Evolutionary conservation across 2,329 filamentous ascomycete species (phyloP).

Genomic region (Alternaria consortialis): DNA sequence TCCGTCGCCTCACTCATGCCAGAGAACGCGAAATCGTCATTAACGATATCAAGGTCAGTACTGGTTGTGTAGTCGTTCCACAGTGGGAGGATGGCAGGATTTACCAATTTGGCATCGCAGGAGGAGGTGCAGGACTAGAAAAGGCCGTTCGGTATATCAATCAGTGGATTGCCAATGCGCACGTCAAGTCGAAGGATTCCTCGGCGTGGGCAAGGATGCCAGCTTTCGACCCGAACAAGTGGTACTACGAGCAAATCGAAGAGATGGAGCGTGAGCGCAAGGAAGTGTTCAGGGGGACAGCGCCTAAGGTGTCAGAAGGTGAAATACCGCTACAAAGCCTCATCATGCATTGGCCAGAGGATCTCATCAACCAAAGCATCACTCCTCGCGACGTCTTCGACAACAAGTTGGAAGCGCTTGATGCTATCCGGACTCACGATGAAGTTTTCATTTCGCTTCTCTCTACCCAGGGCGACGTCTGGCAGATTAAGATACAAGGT

Average conservation of each 20-base stretch:
- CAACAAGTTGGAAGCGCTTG: conserved; percentile 37
- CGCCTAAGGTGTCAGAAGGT: conserved; percentile 19
- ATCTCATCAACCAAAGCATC: conserved; percentile 23
- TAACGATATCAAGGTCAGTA: conserved; percentile 26
- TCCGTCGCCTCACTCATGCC: conserved; percentile 20
- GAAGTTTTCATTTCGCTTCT: conserved; percentile 40
- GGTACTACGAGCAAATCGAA: conserved; percentile 34
- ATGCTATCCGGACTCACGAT: conserved; percentile 37
- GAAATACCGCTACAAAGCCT: conserved; percentile 10
- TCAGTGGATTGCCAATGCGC: conserved; percentile 38
- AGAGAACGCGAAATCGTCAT: conserved; percentile 26
- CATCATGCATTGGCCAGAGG: conserved; percentile 32
- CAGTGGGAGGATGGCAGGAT: conserved; percentile 22
- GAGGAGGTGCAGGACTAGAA: conserved; percentile 28
- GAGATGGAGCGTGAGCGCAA: conserved; percentile 27
- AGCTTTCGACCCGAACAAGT: conserved; percentile 34
- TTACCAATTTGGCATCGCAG: conserved; percentile 36
- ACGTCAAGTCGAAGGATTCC: conserved; percentile 30
- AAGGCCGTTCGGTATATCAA: conserved; percentile 33
- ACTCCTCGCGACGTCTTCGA: conserved; percentile 40
- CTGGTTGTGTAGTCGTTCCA: conserved; percentile 31
- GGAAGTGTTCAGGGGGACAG: conserved; percentile 29
- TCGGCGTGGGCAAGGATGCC: conserved; percentile 40
- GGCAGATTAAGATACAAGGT: conserved; percentile 34
- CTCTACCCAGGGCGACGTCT: conserved; percentile 7